phyloP scores from a whole-genome alignment of 768 basidiomycete genomes.

The Symmetrospora coprosmae region DNA sequence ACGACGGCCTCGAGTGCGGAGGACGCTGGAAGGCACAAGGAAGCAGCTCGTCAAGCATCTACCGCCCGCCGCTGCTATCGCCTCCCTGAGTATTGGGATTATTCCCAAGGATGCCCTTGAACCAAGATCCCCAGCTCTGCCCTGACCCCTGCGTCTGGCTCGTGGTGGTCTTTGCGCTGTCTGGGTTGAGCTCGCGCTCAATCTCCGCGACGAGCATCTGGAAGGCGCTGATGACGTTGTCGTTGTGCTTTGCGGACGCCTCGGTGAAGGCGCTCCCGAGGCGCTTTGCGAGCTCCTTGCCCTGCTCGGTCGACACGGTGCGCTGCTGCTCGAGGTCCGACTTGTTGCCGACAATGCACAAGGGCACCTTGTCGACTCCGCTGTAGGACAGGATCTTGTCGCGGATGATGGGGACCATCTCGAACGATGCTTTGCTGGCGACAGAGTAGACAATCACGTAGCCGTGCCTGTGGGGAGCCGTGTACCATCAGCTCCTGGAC shows the following conservation, averaged over 20 bases:
- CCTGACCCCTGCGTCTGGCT: background rate
- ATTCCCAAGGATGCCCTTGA: constrained; percentile 16
- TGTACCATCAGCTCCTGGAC: no score
- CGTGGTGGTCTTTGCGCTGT: constrained; percentile 4
- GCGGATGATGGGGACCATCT: constrained; percentile 84
- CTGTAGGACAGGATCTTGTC: constrained; percentile 85
- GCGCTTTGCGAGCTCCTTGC: constrained; percentile 26
- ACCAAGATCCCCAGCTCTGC: constrained; percentile 16
- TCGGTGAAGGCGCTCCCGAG: constrained; percentile 28
- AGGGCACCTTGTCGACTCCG: constrained; percentile 68
- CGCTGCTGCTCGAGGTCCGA: constrained; percentile 54
- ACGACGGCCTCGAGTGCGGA: no score
- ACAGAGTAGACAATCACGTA: constrained; percentile 95
- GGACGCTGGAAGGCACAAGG: no score
- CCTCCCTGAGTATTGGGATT: no score
- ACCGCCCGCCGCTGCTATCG: no score
- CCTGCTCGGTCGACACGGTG: constrained; percentile 30
- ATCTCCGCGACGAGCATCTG: constrained; percentile 30
- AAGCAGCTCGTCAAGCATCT: no score
- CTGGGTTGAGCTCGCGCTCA: constrained; percentile 28
- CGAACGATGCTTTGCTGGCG: constrained; percentile 71
- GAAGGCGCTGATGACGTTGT: constrained; percentile 32
- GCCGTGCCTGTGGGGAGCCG: no score
- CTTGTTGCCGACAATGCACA: constrained; percentile 90
- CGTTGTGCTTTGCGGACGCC: constrained; percentile 31